phyloP scores from a whole-genome alignment of 202 grass and related monocot genomes.

The Bolboschoenoplectus hybrid region DNA sequence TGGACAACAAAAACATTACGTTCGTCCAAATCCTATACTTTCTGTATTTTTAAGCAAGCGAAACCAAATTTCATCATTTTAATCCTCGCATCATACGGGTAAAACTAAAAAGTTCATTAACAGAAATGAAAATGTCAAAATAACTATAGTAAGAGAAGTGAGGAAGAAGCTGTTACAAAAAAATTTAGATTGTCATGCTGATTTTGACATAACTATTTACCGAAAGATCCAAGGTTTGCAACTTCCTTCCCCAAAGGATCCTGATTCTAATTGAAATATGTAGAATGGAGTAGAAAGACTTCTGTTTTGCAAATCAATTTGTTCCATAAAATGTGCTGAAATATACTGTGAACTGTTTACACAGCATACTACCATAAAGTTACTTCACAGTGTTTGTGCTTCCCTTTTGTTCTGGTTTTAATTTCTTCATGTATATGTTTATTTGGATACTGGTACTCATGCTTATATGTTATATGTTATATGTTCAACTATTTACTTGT shows the following conservation, averaged over 20 bases:
- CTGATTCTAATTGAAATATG: too few relatives aligned
- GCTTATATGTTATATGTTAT: too few relatives aligned
- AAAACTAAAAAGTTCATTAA: too few relatives aligned
- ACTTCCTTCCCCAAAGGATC: background rate
- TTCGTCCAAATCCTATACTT: conserved; percentile 70
- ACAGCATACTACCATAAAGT: too few relatives aligned
- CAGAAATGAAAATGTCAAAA: background rate
- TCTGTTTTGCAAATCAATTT: too few relatives aligned
- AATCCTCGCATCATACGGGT: conserved; percentile 19
- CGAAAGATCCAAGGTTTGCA: background rate
- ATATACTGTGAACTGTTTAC: too few relatives aligned
- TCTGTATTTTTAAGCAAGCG: conserved; percentile 37
- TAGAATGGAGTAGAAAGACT: too few relatives aligned
- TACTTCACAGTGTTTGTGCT: too few relatives aligned
- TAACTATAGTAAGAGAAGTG: background rate
- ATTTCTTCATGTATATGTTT: too few relatives aligned
- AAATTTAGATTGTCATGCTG: background rate
- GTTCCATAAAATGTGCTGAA: too few relatives aligned
- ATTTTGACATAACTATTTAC: background rate
- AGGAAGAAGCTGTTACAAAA: background rate
- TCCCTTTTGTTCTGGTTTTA: too few relatives aligned
- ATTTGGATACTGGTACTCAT: too few relatives aligned
- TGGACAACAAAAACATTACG: conserved; percentile 74
- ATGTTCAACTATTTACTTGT: background rate
- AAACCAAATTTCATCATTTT: background rate